These are phyloP conservation scores for Fusarium guadeloupense DNA, from an alignment of 2,329 filamentous ascomycete species.

Conservation along the genomic window DNA sequence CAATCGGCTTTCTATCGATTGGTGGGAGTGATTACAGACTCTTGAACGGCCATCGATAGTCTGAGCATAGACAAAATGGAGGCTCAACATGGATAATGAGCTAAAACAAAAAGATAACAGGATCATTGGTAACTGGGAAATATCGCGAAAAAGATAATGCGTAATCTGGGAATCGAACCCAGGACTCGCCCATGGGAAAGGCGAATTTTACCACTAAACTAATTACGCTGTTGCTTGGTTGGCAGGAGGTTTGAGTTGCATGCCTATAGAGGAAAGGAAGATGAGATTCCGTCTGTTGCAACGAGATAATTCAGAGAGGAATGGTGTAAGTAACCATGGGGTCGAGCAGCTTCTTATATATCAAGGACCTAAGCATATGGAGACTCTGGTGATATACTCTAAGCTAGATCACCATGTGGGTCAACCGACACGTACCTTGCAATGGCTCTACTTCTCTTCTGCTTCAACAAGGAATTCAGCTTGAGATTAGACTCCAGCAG, in stretches of 20 bases:
- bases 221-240: conserved; percentile 41
- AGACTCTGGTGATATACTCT: conserved; percentile 3
- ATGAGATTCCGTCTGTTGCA: neutral
- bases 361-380: neutral
- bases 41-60: neutral
- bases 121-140: neutral
- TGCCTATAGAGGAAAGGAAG: neutral
- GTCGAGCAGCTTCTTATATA: conserved; percentile 22
- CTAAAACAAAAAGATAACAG: neutral
- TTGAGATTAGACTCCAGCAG: neutral
- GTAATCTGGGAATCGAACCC: conserved; percentile 51
- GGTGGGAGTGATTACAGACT: too few relatives aligned
- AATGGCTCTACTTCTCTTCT: neutral
- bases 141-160: conserved; percentile 33
- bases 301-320: neutral
- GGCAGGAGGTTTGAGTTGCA: neutral
- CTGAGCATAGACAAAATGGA: neutral
- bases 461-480: neutral
- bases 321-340: neutral
- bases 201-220: conserved; percentile 53
- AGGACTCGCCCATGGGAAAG: conserved; percentile 51
- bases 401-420: conserved; percentile 8
- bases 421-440: conserved; percentile 7
- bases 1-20: conserved; percentile 7
- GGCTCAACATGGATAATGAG: neutral